Conservation (phyloP, 805 yeast species). For the Metschnikowia dekortorum region DNA sequence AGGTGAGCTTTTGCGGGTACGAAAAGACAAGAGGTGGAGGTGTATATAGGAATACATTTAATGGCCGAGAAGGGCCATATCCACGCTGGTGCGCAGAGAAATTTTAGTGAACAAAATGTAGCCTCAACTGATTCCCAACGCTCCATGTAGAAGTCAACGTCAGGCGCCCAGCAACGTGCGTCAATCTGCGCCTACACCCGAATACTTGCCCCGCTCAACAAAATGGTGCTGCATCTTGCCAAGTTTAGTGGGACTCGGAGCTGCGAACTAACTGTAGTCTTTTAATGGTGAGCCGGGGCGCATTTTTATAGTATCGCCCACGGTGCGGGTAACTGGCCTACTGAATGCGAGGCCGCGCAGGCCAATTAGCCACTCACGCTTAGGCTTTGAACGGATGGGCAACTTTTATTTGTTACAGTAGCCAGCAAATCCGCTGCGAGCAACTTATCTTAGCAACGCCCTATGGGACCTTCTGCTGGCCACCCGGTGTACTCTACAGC, state of each 20-base stretch:
- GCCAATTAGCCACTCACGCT: too few relatives aligned
- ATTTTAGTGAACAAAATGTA: slow-evolving; percentile 9
- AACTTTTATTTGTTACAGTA: background rate
- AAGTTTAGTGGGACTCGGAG: slow-evolving; percentile 17
- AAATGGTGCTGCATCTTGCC: slow-evolving; percentile 2
- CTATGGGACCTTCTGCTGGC: too few relatives aligned
- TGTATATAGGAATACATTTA: background rate
- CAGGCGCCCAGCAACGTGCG: slow-evolving; percentile 25
- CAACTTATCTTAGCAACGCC: background rate
- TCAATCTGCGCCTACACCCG: slow-evolving; percentile 20
- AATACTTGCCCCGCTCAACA: slow-evolving; percentile 13
- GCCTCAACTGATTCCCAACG: slow-evolving; percentile 24
- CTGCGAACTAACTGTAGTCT: slow-evolving; percentile 16
- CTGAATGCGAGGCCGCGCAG: background rate
- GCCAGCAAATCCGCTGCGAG: background rate
- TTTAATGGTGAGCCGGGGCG: background rate
- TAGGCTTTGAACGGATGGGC: too few relatives aligned
- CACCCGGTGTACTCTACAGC: background rate
- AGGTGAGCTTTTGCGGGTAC: too few relatives aligned
- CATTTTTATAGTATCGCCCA: slow-evolving; percentile 1
- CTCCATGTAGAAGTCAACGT: slow-evolving; percentile 19
- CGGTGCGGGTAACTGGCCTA: slow-evolving; percentile 11
- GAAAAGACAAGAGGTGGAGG: background rate
- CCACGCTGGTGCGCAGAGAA: slow-evolving; percentile 2
- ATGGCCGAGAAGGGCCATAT: background rate